These are phyloP conservation scores for Verticillium tricorpus DNA, from an alignment of 2,329 filamentous ascomycete species.

Conservation along the genomic window DNA sequence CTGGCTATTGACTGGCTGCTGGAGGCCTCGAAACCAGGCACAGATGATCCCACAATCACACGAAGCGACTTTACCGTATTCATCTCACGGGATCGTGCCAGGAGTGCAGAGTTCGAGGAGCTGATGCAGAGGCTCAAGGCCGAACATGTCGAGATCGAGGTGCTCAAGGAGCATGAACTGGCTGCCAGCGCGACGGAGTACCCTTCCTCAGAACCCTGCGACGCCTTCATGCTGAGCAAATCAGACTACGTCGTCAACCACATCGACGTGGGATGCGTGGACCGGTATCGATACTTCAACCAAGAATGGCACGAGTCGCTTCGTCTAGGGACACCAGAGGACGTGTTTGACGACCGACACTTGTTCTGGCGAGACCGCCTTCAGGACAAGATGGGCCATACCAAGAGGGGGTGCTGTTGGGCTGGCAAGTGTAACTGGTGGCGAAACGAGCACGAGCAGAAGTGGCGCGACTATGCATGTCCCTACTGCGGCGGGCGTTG, in stretches of 20 bases:
- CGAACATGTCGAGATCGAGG: neutral
- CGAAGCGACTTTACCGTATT: neutral
- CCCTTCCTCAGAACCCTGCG: neutral
- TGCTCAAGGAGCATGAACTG: neutral
- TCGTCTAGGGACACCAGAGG: neutral
- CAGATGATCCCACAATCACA: neutral
- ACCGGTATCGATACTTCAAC: neutral
- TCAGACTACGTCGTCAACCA: neutral
- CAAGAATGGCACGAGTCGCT: neutral
- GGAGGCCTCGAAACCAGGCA: neutral
- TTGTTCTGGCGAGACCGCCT: neutral
- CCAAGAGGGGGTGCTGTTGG: neutral
- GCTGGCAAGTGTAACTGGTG: neutral
- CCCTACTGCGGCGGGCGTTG: neutral
- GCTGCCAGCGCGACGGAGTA: neutral
- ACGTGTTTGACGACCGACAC: neutral
- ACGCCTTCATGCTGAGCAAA: neutral
- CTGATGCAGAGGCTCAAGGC: neutral
- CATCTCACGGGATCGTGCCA: neutral
- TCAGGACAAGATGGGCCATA: neutral
- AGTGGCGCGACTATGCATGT: neutral
- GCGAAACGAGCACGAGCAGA: neutral
- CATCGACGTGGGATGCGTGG: neutral
- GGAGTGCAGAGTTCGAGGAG: neutral
- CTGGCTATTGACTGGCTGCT: neutral